These are phyloP conservation scores for Suhomyces choctaworum DNA, from an alignment of 1,139 yeast species.

Conservation along the genomic window DNA sequence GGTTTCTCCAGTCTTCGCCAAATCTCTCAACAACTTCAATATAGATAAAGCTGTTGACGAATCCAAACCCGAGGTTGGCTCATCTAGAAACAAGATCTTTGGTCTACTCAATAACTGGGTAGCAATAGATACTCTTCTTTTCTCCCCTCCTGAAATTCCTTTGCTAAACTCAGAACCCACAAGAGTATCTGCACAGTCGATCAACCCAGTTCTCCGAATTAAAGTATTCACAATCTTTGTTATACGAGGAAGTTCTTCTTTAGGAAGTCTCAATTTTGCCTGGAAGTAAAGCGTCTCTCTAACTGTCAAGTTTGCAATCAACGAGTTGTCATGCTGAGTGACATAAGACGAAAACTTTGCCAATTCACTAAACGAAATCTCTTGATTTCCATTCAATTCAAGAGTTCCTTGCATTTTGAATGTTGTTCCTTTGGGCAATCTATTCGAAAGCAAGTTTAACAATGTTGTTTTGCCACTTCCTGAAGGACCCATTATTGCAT, in stretches of 20 bases:
- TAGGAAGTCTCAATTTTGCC: slow-evolving; percentile 61
- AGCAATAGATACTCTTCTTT: slow-evolving; percentile 79
- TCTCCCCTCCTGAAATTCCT: slow-evolving; percentile 88
- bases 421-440: slow-evolving; percentile 50
- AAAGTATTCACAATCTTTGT: slow-evolving; percentile 49
- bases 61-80: slow-evolving; percentile 88
- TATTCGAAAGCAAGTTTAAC: slow-evolving; percentile 63
- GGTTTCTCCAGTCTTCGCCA: slow-evolving; percentile 59
- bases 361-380: slow-evolving; percentile 43
- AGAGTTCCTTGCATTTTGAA: slow-evolving; percentile 29
- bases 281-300: slow-evolving; percentile 73
- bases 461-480: slow-evolving; percentile 85
- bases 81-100: slow-evolving; percentile 71
- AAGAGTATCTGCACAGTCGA: slow-evolving; percentile 74
- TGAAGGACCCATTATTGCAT: slow-evolving; percentile 87
- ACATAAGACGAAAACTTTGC: slow-evolving; percentile 65
- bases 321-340: slow-evolving; percentile 74
- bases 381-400: slow-evolving; percentile 27
- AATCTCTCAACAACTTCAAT: slow-evolving; percentile 54
- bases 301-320: slow-evolving; percentile 71
- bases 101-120: slow-evolving; percentile 74
- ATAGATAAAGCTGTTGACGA: slow-evolving; percentile 77
- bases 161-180: slow-evolving; percentile 73
- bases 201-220: slow-evolving; percentile 66
- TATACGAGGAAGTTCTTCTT: slow-evolving; percentile 32